Percentiles rank a stretch among this genome's conserved stretches.
These are phyloP conservation scores for Acacia melanoxylon DNA, from an alignment of 306 rosid species.

Conservation along the genomic window DNA sequence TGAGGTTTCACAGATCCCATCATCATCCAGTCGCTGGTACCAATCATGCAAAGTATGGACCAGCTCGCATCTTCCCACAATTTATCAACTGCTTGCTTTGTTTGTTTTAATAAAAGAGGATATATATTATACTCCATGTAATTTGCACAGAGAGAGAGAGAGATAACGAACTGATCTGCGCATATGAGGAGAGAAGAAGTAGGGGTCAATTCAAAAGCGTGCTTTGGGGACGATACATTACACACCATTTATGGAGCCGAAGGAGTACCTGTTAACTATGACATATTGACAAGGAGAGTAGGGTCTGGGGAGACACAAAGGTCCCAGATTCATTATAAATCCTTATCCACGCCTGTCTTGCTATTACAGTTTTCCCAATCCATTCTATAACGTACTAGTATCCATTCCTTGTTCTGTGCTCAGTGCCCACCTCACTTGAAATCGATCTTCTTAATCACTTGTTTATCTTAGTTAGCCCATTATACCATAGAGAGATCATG, in stretches of 20 bases:
- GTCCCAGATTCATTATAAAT: conserved; percentile 35
- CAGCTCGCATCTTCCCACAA: not conserved
- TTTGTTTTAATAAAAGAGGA: not conserved
- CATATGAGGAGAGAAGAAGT: not conserved
- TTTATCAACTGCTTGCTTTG: not conserved
- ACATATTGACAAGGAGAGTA: conserved; percentile 8
- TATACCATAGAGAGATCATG: too few relatives aligned
- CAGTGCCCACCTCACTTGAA: not conserved
- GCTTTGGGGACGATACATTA: conserved; percentile 1
- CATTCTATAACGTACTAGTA: not conserved
- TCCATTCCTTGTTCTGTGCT: not conserved
- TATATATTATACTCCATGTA: not conserved
- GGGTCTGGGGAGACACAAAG: conserved; percentile 27
- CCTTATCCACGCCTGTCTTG: conserved; percentile 31
- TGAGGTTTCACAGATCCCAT: conserved; percentile 31
- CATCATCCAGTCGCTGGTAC: conserved; percentile 19
- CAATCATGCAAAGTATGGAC: conserved; percentile 14
- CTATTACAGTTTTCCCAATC: not conserved
- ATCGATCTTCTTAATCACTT: not conserved
- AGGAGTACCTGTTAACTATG: conserved; percentile 17
- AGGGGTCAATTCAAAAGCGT: conserved; percentile 20
- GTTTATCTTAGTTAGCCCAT: not conserved
- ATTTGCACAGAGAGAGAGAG: not conserved
- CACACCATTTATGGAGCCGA: conserved; percentile 10
- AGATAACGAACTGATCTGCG: not conserved